Base-by-base conservation (phyloP, 1,284 basidiomycete genomes). In the Inonotus obliquus region DNA sequence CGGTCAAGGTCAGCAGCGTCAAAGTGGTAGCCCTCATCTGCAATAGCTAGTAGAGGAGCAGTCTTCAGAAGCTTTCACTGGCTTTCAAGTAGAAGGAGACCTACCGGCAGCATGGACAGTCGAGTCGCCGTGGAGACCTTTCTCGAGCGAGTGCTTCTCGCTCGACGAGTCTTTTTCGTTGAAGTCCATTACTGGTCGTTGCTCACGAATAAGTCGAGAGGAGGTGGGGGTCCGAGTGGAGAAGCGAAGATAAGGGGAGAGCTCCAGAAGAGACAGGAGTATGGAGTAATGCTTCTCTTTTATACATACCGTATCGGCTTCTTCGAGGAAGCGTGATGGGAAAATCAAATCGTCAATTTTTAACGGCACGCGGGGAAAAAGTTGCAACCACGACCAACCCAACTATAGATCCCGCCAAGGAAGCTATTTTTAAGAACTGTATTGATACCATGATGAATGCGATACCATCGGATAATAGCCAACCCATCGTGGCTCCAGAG, bases 1-100 rank as follows among this genome's bases (percentile, higher is more conserved):
- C 74, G 76, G 67, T 86, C 85, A 45, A 84, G 74, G 68, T 86
- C 84, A 57, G 79, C 76, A n/a, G 75, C 76, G 67, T 85, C 80
- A 65, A 85, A 80, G 62, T 66, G 66, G 39, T 64, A 67, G n/a
- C 57, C 13, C 44, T 44, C 61, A 52, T 62, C 57, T 19, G 37
- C 25, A 19, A 59, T 54, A 27, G 52, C 60, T 61, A 23, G n/a
- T 21, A 17, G 59, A 37, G 25, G 60, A 62, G 29, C 56, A 52
- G 19, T 27, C 25, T 45, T 29, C 4, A 41, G 29, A 52, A 38
- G 4, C 4, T 29, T 27, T 41, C 23, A 29, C 7, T 23, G 27
- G 29, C 51, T 38, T 19, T 14, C 60, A 10, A 19, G 57, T 38
- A 23, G 19, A 44, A 29, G 14, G 23, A 35, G 65, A 55, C 29